Evolutionary conservation across 345 rosid species (phyloP), one percentile per base, ranked within the genome.

Genomic region (Melastoma malabathricum): DNA sequence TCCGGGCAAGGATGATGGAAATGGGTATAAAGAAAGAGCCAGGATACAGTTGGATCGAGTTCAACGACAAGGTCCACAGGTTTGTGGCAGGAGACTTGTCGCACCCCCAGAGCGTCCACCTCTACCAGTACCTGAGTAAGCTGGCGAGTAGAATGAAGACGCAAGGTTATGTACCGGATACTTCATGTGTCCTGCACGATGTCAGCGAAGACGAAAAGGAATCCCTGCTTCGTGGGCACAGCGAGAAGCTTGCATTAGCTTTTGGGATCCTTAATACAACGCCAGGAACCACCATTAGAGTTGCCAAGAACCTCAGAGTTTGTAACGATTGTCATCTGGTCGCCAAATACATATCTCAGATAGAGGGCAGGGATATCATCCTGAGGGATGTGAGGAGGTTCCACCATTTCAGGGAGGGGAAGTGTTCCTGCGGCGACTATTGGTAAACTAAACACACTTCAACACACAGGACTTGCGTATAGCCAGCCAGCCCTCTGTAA

Each of bases 41-140:
- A 5, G 98, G 94, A n/a, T 86, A 83, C 49, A 90, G 96, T 67
- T 86, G 98, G 98, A 82, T 86, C 15, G 86, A 83, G 62, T 46
- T 63, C 46, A 80, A 78, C 1, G 83, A 82, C 29, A 73, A 86
- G 65, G 87, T 86, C 59, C 98, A 90, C 62, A 83, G 72, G 58
- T 86, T 90, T 60, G 31, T 78, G 41, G 86, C 89, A n/a, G 92
- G 96, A 22, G 98, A 82, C 59, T 68, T 64, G 18, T 80, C 81
- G 56, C 98, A 86, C 66, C 75, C 72, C 1, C 89, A 90, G 67
- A 90, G 86, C 38, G 71, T 73, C 56, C 54, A 66, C 63, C 78
- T 90, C 51, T 78, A 60, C 19, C 62, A 55, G 51, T 86, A 68
- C 65, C 77, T 86, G 0, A 82, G 72, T 61, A 68, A 57, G 10